phyloP scores from a whole-genome alignment of 2,329 filamentous ascomycete genomes.

The Eurotiales sp. region DNA sequence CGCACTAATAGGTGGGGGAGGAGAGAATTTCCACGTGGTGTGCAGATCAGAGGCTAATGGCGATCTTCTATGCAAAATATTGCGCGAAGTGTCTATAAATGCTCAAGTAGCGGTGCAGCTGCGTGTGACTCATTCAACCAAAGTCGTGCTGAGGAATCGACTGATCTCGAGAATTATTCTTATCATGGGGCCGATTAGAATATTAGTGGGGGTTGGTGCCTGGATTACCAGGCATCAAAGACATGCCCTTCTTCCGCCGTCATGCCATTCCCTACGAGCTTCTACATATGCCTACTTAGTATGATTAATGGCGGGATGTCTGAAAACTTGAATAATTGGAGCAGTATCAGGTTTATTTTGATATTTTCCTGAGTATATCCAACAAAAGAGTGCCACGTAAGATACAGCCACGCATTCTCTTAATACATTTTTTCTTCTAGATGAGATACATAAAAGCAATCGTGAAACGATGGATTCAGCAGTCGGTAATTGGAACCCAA shows the following conservation, averaged over 20 bases:
- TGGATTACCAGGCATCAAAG: background rate
- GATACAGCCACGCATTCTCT: background rate
- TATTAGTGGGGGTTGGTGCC: background rate
- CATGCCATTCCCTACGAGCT: background rate
- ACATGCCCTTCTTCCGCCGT: background rate
- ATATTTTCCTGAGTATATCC: background rate
- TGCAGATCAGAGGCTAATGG: background rate
- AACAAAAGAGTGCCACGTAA: slow-evolving; percentile 2
- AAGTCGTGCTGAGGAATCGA: background rate
- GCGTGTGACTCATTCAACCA: background rate
- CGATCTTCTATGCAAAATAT: background rate
- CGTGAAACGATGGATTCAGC: background rate
- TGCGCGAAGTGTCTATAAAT: background rate
- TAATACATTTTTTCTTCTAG: background rate
- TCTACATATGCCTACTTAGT: background rate
- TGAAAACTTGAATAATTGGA: background rate
- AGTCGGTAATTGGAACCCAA: no score
- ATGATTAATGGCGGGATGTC: slow-evolving; percentile 14
- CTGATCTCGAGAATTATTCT: background rate
- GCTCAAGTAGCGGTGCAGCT: background rate
- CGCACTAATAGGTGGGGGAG: background rate
- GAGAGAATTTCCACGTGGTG: background rate
- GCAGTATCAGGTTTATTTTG: background rate
- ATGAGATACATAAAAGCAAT: background rate
- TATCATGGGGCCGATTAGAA: no score